A percentile compares a stretch with the other conserved stretches of the same genome.
phyloP scores from a whole-genome alignment of 2,329 filamentous ascomycete species.

The Exophiala aquamarina region DNA sequence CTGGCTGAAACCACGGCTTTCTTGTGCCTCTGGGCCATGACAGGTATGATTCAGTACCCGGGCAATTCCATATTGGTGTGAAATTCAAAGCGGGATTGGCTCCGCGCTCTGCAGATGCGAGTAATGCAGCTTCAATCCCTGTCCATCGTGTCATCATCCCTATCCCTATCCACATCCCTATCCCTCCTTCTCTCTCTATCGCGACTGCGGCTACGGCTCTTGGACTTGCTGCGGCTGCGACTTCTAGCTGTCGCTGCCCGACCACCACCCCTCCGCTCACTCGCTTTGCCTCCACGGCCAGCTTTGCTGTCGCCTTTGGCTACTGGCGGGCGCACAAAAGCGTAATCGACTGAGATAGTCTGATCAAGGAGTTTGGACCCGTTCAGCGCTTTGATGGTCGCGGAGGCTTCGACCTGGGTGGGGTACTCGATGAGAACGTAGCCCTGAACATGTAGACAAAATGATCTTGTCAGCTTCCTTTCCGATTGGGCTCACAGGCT shows the following conservation, averaged over 20 bases:
- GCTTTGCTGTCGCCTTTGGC: constrained; percentile 42
- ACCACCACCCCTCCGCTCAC: constrained; percentile 19
- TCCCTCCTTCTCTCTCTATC: constrained; percentile 13
- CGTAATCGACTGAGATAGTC: constrained; percentile 65
- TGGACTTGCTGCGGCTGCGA: constrained; percentile 45
- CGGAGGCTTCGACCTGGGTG: constrained; percentile 62
- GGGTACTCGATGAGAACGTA: constrained; percentile 68
- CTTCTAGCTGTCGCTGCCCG: constrained; percentile 46
- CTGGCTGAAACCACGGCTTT: too few relatives aligned
- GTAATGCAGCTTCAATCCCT: constrained; percentile 13
- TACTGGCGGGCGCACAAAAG: constrained; percentile 63
- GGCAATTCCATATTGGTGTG: too few relatives aligned
- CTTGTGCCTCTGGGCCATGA: too few relatives aligned
- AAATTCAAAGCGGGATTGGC: too few relatives aligned
- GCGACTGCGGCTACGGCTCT: constrained; percentile 42
- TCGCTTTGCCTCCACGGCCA: constrained; percentile 34
- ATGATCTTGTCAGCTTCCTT: constrained; percentile 2
- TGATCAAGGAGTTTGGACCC: constrained; percentile 64
- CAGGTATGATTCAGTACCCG: too few relatives aligned
- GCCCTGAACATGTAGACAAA: constrained; percentile 46
- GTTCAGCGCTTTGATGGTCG: constrained; percentile 62
- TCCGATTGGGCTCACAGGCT: too few relatives aligned
- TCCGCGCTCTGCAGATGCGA: background rate
- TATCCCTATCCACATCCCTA: too few relatives aligned
- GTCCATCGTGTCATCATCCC: constrained; percentile 24